Base-by-base conservation (phyloP, 257 asterid species). In the Paulownia fortunei region DNA sequence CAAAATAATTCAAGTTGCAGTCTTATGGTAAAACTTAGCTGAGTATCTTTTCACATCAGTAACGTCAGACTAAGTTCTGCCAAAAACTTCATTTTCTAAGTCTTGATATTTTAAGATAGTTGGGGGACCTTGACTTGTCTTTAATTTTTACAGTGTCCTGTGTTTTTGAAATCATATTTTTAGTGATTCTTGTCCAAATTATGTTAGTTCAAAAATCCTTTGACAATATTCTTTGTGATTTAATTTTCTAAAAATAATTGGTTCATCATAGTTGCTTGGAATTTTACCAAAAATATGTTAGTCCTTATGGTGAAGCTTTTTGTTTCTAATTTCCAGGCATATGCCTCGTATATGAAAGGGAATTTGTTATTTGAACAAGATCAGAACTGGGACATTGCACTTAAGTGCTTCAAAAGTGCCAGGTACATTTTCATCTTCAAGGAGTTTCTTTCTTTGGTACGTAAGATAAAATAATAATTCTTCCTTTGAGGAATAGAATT, bases 341-440 rank as follows among this genome's bases (percentile, higher is more conserved):
- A 96, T 56, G 98, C 99, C 69, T 87, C 97, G 69, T 92, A 90
- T 83, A 93, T 96, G 99, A 96, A 86, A 84, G 99, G 97, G 79
- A 86, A 83, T 85, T 86, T 96, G 81, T 85, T 96, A 81, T 90
- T 93, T 84, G 99, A 92, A 73, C 96, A 93, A 92, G 99, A 93
- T 82, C 86, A 90, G 79, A 88, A 86, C 80, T 96, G 99, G 99
- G 98, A 96, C 41, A 61, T 90, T 84, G 97, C 99, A 19, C 70
- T 93, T 69, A 93, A 92, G 84, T 88, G 96, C 77, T 96, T 96
- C 87, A 93, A 89, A 87, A 92, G 92, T 77, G 94, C 99, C 81
- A 96, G 97, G 99, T 96, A 81, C 36, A 37, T 24, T 82, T 42
- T 73, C 3, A 15, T 78, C 46, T 63, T 65, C 51, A n/a, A 41